A percentile compares a stretch with the other conserved stretches of the same genome.
Conservation (phyloP, 352 stramenopile species). For the Phytophthora foliorum region DNA sequence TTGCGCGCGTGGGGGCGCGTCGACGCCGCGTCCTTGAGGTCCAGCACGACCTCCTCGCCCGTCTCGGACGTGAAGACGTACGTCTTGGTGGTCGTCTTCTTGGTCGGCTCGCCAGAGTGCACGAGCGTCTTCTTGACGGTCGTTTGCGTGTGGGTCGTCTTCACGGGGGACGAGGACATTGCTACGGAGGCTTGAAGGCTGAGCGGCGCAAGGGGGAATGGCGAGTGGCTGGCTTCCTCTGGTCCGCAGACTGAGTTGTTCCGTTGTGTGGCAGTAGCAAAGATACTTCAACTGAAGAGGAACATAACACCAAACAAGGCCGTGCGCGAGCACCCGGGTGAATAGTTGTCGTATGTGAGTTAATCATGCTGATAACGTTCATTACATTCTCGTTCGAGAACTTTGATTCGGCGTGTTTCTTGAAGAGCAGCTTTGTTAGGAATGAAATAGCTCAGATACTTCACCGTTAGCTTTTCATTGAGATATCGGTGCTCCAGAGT, state of each 20-base stretch:
- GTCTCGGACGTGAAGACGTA: constrained; percentile 37
- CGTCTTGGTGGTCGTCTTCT: constrained; percentile 38
- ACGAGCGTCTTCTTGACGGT: constrained; percentile 33
- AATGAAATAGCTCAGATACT: too few species aligned
- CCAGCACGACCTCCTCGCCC: constrained; percentile 33
- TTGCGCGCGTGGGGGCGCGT: constrained; percentile 71
- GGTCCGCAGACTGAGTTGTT: constrained; percentile 6
- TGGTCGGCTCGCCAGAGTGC: constrained; percentile 24
- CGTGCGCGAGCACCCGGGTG: too few species aligned
- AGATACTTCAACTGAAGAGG: constrained; percentile 9
- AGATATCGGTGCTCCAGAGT: too few species aligned
- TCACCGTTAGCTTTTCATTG: too few species aligned
- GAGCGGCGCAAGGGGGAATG: constrained; percentile 19
- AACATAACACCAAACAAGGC: too few species aligned
- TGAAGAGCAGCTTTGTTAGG: too few species aligned
- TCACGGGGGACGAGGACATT: constrained; percentile 35
- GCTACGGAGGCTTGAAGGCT: neutral
- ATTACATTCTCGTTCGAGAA: too few species aligned
- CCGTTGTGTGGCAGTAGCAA: constrained; percentile 3
- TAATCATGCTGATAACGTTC: too few species aligned
- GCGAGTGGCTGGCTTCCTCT: constrained; percentile 25
- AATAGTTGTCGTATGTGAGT: too few species aligned
- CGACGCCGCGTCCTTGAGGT: constrained; percentile 27
- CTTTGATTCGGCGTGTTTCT: too few species aligned
- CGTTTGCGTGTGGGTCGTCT: constrained; percentile 30